Evolutionary conservation across 257 asterid species (phyloP).

Genomic region (Salvia miltiorrhiza): DNA sequence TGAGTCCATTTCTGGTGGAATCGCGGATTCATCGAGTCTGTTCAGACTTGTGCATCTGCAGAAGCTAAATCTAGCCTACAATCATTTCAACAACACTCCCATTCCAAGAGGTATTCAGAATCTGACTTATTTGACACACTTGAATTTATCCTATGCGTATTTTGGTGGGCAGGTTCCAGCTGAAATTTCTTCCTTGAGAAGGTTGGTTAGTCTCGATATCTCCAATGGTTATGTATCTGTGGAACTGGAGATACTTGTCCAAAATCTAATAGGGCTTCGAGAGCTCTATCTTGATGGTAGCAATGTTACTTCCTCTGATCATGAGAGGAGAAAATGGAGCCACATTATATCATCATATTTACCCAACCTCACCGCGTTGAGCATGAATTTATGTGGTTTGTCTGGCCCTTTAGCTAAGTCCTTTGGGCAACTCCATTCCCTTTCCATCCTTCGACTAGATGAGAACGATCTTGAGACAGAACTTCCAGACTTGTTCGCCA

Average conservation of each 20-base stretch:
- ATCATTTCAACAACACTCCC: not conserved
- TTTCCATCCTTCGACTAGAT: not conserved
- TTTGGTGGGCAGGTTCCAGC: not conserved
- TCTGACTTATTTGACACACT: not conserved
- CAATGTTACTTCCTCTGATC: too few species aligned
- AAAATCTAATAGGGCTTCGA: too few species aligned
- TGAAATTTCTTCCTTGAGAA: not conserved
- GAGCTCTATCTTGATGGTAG: too few species aligned
- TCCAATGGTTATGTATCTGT: not conserved
- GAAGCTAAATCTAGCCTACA: not conserved
- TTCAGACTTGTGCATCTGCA: not conserved
- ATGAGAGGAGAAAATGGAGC: not conserved
- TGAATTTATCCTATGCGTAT: not conserved
- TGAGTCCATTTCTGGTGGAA: not conserved
- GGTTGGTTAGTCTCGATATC: slow-evolving; percentile 1
- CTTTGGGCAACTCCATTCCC: not conserved
- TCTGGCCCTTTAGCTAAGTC: not conserved
- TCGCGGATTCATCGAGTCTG: not conserved
- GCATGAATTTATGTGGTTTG: not conserved
- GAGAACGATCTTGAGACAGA: not conserved
- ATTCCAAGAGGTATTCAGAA: not conserved
- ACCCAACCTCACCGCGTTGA: not conserved
- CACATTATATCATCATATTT: not conserved
- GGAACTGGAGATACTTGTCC: not conserved
- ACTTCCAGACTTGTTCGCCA: not conserved